Percentiles rank a stretch among this genome's conserved stretches.
phyloP scores from a whole-genome alignment of 164 flowering plant genomes.

The Chimonanthus salicifolius region DNA sequence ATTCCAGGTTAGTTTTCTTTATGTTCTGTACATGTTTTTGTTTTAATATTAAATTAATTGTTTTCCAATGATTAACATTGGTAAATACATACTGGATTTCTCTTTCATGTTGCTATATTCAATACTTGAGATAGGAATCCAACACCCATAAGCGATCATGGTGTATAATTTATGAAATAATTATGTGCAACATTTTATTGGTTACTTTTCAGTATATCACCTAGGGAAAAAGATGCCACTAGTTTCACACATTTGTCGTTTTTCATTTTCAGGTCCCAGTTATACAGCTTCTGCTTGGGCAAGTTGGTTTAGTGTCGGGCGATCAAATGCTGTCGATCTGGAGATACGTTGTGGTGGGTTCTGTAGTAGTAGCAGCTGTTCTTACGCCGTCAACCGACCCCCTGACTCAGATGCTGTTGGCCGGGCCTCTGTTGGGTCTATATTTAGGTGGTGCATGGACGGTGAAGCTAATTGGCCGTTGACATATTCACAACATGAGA shows the following conservation, averaged over 20 bases:
- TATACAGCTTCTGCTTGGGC: constrained; percentile 83
- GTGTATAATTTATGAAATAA: background rate
- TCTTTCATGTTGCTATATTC: background rate
- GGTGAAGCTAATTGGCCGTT: constrained; percentile 74
- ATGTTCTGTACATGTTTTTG: background rate
- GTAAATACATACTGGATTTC: too few relatives aligned
- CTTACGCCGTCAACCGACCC: constrained; percentile 98
- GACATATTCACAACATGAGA: background rate
- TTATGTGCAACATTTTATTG: background rate
- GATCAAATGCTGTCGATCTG: constrained; percentile 96
- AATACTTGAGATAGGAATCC: too few relatives aligned
- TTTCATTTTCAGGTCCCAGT: constrained; percentile 72
- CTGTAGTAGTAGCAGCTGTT: constrained; percentile 86
- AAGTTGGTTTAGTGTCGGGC: constrained; percentile 78
- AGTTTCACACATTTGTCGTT: background rate
- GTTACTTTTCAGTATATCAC: background rate
- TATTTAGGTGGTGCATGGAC: constrained; percentile 92
- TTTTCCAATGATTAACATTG: too few relatives aligned
- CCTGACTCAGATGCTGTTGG: constrained; percentile 80
- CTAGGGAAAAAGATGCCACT: background rate
- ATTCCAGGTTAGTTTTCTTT: constrained; percentile 62
- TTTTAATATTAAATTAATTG: too few relatives aligned
- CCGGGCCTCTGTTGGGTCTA: constrained; percentile 86
- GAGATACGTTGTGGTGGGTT: constrained; percentile 97
- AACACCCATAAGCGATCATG: too few relatives aligned